phyloP scores from a whole-genome alignment of 306 rosid genomes.

The Citrullus colocynthis region DNA sequence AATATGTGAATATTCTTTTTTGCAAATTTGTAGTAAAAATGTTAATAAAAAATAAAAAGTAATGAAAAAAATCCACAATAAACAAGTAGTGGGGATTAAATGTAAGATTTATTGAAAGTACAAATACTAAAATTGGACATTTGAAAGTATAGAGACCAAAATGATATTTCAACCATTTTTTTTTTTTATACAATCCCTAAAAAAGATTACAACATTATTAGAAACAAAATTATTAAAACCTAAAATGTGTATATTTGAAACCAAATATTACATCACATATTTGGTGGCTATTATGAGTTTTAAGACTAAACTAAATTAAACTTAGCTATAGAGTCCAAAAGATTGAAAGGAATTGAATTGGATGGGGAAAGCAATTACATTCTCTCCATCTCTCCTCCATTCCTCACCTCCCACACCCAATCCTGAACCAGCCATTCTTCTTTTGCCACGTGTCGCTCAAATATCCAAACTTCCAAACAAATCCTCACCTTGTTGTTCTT shows the following conservation, averaged over 20 bases:
- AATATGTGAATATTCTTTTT: too few species aligned
- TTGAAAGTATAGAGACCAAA: too few species aligned
- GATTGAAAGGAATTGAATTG: background rate
- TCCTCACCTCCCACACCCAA: constrained; percentile 72
- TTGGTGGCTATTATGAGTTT: background rate
- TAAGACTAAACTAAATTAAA: background rate
- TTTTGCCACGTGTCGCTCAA: constrained; percentile 54
- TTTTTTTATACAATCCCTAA: too few species aligned
- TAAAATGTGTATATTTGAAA: background rate
- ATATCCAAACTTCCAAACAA: constrained; percentile 40
- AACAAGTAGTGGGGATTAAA: too few species aligned
- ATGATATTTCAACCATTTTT: too few species aligned
- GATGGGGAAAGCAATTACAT: background rate
- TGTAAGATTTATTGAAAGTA: too few species aligned
- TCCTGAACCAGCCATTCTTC: constrained; percentile 53
- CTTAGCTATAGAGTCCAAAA: background rate
- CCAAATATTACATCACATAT: background rate
- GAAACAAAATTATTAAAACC: background rate
- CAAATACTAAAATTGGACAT: too few species aligned
- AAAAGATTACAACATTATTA: background rate
- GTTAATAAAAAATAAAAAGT: too few species aligned
- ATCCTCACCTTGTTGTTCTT: constrained; percentile 33
- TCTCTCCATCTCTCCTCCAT: constrained; percentile 36
- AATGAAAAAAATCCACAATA: too few species aligned
- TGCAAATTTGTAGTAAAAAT: too few species aligned